phyloP scores from a whole-genome alignment of 257 asterid species.

The Gentiana straminea region DNA sequence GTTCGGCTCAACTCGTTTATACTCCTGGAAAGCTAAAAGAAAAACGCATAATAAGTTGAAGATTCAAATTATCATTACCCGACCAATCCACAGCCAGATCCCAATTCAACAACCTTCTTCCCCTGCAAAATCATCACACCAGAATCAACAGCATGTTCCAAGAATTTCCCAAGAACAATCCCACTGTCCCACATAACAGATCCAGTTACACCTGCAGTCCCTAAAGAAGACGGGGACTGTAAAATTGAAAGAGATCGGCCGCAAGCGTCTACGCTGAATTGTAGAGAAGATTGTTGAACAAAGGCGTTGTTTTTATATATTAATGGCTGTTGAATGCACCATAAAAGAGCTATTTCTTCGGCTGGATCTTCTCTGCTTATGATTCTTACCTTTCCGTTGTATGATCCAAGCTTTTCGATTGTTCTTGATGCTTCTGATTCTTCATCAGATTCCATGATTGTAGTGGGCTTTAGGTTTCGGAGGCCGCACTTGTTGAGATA shows the following conservation, averaged over 20 bases:
- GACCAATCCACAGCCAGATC: constrained; percentile 93
- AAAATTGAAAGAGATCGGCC: constrained; percentile 69
- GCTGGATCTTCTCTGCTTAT: constrained; percentile 26
- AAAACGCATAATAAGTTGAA: not conserved
- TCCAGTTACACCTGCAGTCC: constrained; percentile 90
- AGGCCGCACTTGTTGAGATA: too few relatives aligned
- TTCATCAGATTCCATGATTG: constrained; percentile 3
- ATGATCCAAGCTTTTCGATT: constrained; percentile 41
- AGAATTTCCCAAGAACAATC: constrained; percentile 70
- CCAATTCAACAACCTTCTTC: constrained; percentile 78
- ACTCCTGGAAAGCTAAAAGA: not conserved
- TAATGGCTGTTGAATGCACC: constrained; percentile 89
- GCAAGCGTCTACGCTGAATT: constrained; percentile 66
- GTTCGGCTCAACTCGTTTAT: not conserved
- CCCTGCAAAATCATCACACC: constrained; percentile 47
- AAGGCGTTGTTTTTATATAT: constrained; percentile 63
- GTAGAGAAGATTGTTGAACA: constrained; percentile 62
- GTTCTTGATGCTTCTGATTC: constrained; percentile 2
- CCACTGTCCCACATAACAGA: constrained; percentile 99
- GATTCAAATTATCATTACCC: constrained; percentile 42
- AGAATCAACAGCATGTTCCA: constrained; percentile 79
- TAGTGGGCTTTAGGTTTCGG: too few relatives aligned
- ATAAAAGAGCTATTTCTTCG: constrained; percentile 17
- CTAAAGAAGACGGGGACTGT: constrained; percentile 89
- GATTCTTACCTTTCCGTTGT: constrained; percentile 41